Evolutionary conservation across 768 basidiomycete species (phyloP).

Genomic region (Auriscalpium microsporum): DNA sequence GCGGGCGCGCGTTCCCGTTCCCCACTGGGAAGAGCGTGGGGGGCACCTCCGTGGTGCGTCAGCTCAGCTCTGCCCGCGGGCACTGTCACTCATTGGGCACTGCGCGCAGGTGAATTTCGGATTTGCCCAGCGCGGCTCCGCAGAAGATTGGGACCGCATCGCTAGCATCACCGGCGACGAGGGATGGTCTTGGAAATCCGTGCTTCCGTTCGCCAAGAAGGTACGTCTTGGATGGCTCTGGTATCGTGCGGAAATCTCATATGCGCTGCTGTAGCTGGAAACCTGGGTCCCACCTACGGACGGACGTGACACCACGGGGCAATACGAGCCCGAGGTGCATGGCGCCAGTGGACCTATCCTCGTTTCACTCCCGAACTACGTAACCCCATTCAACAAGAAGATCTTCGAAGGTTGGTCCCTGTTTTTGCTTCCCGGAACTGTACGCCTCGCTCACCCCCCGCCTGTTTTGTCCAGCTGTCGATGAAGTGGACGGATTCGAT

Average conservation of each 20-base stretch:
- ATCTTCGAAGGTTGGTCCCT: neutral
- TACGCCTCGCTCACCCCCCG: too few species aligned
- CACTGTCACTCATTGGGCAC: neutral
- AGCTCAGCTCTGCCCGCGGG: neutral
- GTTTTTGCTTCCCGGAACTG: neutral
- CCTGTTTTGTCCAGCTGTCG: neutral
- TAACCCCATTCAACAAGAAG: neutral
- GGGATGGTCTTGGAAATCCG: constrained; percentile 5
- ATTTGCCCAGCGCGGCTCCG: neutral
- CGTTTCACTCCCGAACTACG: neutral
- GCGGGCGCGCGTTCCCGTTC: neutral
- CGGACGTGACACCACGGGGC: neutral
- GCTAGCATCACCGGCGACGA: constrained; percentile 5
- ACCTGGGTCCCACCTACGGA: neutral
- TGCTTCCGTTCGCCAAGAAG: neutral
- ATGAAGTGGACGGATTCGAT: neutral
- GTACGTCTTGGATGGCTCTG: neutral
- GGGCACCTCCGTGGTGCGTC: neutral
- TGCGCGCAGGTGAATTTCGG: neutral
- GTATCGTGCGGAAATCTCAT: neutral
- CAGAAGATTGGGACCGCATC: constrained; percentile 5
- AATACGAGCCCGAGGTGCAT: neutral
- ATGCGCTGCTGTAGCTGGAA: neutral
- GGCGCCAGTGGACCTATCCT: neutral
- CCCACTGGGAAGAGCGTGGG: neutral